Conservation (phyloP, 768 basidiomycete genomes). For the Galerina marginata region DNA sequence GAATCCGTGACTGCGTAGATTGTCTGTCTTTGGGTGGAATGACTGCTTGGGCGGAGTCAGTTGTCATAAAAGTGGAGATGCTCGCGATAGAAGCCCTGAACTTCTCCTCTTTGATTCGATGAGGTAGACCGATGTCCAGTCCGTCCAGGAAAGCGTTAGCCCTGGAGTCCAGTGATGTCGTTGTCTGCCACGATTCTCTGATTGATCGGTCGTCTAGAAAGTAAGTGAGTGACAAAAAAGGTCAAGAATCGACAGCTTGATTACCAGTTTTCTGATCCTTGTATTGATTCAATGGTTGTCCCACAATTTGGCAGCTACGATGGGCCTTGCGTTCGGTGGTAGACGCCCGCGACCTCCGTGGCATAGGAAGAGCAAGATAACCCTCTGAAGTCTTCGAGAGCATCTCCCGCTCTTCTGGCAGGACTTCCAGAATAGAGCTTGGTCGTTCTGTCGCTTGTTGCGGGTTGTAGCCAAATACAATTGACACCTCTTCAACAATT, state of each 20-base stretch:
- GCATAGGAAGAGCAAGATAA: conserved; percentile 21
- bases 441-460: conserved; percentile 36
- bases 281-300: conserved; percentile 18
- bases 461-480: conserved; percentile 51
- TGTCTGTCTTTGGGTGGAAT: conserved; percentile 39
- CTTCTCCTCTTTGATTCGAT: conserved; percentile 38
- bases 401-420: conserved; percentile 58
- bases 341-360: conserved; percentile 19
- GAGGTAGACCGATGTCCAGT: conserved; percentile 41
- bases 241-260: background rate
- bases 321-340: conserved; percentile 31
- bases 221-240: background rate
- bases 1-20: conserved; percentile 23
- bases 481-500: conserved; percentile 44
- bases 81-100: conserved; percentile 54
- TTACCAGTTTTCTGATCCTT: conserved; percentile 12
- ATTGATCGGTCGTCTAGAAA: conserved; percentile 26
- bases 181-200: conserved; percentile 54
- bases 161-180: conserved; percentile 36
- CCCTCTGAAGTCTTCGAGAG: conserved; percentile 27
- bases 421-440: conserved; percentile 45
- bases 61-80: conserved; percentile 61
- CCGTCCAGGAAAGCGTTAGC: conserved; percentile 45
- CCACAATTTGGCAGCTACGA: conserved; percentile 31
- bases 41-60: conserved; percentile 62